Percentiles rank a stretch among this genome's conserved stretches.
These are phyloP conservation scores for Zygotorulaspora mrakii DNA, from an alignment of 1,139 yeast species.

Conservation along the genomic window DNA sequence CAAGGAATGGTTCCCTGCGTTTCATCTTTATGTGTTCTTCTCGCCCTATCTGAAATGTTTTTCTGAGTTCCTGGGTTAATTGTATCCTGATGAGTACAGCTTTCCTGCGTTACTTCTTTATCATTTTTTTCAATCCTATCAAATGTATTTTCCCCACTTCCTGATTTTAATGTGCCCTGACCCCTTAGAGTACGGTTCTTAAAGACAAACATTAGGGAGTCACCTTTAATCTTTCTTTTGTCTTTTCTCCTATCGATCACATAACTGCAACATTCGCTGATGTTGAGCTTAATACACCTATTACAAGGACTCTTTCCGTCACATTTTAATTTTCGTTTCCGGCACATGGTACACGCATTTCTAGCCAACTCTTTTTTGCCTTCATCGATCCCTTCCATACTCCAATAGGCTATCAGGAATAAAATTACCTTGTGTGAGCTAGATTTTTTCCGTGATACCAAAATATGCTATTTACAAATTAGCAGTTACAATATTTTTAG, in stretches of 20 bases:
- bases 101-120: no score
- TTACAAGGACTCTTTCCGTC: conserved; percentile 5
- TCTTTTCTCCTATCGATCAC: not conserved
- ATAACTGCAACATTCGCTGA: not conserved
- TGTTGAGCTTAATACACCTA: conserved; percentile 1
- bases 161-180: not conserved
- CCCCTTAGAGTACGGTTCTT: not conserved
- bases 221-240: not conserved
- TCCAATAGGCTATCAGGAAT: not conserved
- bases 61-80: no score
- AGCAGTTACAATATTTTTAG: no score
- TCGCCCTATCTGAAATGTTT: no score
- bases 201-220: not conserved
- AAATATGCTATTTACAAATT: no score
- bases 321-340: conserved; percentile 5
- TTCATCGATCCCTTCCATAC: not conserved
- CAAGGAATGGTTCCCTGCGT: no score
- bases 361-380: not conserved
- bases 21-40: no score
- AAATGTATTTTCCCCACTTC: no score
- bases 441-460: no score
- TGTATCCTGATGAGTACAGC: no score
- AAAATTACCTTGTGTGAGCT: no score
- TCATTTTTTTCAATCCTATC: no score
- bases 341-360: conserved; percentile 2